phyloP scores from a whole-genome alignment of 2,329 filamentous ascomycete genomes.

The Rachicladosporium sp. region DNA sequence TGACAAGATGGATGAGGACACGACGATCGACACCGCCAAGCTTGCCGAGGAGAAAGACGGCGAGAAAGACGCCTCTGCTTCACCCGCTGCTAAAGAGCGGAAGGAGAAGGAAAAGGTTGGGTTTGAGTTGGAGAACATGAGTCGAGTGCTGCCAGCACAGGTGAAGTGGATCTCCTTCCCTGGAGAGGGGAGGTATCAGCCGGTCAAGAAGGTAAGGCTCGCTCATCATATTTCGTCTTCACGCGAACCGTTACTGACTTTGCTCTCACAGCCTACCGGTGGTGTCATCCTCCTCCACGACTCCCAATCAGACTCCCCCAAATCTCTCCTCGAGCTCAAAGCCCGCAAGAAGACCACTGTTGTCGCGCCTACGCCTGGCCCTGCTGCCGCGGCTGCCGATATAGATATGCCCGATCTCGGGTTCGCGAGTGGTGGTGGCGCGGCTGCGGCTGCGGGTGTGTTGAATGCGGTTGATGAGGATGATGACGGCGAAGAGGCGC shows the following conservation, averaged over 20 bases:
- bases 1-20: conserved; percentile 74
- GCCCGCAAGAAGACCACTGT: conserved; percentile 58
- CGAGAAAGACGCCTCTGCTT: conserved; percentile 45
- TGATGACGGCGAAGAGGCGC: conserved; percentile 60
- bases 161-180: conserved; percentile 93
- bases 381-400: conserved; percentile 11
- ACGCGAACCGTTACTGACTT: not conserved
- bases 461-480: conserved; percentile 83
- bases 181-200: conserved; percentile 70
- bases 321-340: conserved; percentile 79
- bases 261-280: conserved; percentile 59
- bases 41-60: conserved; percentile 37
- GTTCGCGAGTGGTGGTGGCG: conserved; percentile 14
- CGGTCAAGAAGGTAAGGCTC: conserved; percentile 68
- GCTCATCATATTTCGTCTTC: not conserved
- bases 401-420: conserved; percentile 14
- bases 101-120: conserved; percentile 98
- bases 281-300: conserved; percentile 87
- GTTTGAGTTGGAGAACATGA: conserved; percentile 96
- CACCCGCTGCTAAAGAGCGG: conserved; percentile 41
- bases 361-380: conserved; percentile 28
- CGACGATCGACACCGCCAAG: conserved; percentile 28
- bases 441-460: conserved; percentile 50
- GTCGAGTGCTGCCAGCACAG: conserved; percentile 78
- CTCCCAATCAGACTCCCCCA: conserved; percentile 63